Evolutionary conservation across 192 early-diverging fungal species (phyloP).

Genomic region (Coemansia sp.): DNA sequence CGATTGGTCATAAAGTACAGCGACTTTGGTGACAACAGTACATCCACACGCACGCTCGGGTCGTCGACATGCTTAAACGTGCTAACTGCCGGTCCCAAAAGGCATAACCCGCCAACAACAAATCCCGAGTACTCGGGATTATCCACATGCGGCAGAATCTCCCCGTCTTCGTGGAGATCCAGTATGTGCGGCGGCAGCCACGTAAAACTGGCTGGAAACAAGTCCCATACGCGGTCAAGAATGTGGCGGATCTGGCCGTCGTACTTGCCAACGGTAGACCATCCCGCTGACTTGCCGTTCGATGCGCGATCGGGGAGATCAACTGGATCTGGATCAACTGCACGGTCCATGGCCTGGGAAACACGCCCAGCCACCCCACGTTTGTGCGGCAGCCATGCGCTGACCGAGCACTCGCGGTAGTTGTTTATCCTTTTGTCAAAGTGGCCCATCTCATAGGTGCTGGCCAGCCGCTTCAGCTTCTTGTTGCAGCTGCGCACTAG

Average conservation of each 20-base stretch:
- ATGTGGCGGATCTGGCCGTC: conserved; percentile 55
- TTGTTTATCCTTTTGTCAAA: conserved; percentile 76
- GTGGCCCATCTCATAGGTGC: conserved; percentile 68
- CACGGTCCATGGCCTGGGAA: conserved; percentile 23
- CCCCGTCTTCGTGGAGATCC: conserved; percentile 68
- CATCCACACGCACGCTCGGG: conserved; percentile 59
- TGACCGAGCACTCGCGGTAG: conserved; percentile 69
- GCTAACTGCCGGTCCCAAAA: conserved; percentile 72
- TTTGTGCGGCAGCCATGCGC: conserved; percentile 58
- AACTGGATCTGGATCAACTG: conserved; percentile 29
- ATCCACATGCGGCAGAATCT: conserved; percentile 81
- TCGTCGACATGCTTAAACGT: conserved; percentile 66
- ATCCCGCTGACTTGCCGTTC: conserved; percentile 34
- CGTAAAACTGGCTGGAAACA: conserved; percentile 57
- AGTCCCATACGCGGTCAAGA: conserved; percentile 58
- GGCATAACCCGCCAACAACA: conserved; percentile 72
- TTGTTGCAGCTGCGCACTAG: conserved; percentile 46
- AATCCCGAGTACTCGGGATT: conserved; percentile 76
- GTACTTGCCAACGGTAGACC: conserved; percentile 50
- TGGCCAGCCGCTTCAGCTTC: conserved; percentile 57
- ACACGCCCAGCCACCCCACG: conserved; percentile 29
- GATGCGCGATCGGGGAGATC: conserved; percentile 38
- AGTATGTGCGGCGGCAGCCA: conserved; percentile 81
- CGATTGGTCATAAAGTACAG: conserved; percentile 73
- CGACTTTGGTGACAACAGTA: conserved; percentile 61